These are phyloP conservation scores for Voacanga thouarsii DNA, from an alignment of 257 asterid genomes.

Conservation along the genomic window DNA sequence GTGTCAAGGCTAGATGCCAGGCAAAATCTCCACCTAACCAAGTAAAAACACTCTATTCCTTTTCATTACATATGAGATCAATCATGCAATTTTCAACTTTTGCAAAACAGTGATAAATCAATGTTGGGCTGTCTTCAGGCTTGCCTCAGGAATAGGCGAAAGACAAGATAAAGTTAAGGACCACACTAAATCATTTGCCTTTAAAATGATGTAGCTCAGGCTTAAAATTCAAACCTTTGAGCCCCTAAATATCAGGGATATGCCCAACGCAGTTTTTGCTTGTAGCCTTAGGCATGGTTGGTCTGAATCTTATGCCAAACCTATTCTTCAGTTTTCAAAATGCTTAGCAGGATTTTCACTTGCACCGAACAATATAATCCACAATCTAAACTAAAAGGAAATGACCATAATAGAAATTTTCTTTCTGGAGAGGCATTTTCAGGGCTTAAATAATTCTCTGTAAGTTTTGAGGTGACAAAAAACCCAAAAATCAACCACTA, in stretches of 20 bases:
- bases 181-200: background rate
- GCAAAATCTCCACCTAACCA: background rate
- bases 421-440: background rate
- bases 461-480: background rate
- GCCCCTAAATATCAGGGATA: background rate
- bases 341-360: background rate
- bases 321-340: background rate
- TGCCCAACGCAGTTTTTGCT: background rate
- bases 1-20: background rate
- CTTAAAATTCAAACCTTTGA: background rate
- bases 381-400: background rate
- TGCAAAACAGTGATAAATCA: background rate
- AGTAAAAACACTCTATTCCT: background rate
- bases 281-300: background rate
- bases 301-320: background rate
- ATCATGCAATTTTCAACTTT: background rate
- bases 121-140: background rate
- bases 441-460: background rate
- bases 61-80: background rate
- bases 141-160: background rate
- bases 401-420: background rate
- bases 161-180: background rate
- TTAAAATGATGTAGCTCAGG: background rate
- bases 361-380: background rate
- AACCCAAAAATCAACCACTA: background rate